Evolutionary conservation across 2,329 filamentous ascomycete species (phyloP), one percentile per base, ranked within the genome.

Genomic region (Fusarium chuoi): DNA sequence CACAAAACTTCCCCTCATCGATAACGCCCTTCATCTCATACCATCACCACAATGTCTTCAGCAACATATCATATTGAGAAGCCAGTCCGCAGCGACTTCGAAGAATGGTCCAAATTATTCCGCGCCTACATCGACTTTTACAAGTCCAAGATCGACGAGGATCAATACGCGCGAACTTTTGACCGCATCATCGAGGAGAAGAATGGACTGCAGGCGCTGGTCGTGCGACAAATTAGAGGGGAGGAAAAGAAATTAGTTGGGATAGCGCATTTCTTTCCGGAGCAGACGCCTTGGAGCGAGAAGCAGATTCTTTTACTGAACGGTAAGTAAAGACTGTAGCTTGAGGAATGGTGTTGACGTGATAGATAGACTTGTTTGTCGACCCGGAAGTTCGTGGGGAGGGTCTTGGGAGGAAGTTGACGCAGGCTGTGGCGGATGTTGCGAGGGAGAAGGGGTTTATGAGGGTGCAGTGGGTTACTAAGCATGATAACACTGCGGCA

Each of bases 251-350:
- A 35, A 0, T 5, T 72, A 6, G 71, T 74, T 2, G 71, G 71
- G 11, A 26, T 75, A 3, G 67, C 71, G 1, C 71, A 74, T 30
- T 74, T 74, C 68, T 74, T 74, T 20, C 68, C 71, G 12, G 63
- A 74, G 26, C 71, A 74, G n/a, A 69, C 71, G 4, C 59, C 71
- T 2, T 74, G 71, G 71, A 75, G 51, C 11, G 71, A 74, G 30
- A 75, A 69, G 28, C 18, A 74, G 17, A 75, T 74, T 22, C 51
- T 74, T 6, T 14, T 69, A 3, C 38, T 74, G 0, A 75, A 75
- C n/a, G 71, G 71, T 65, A 41, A n/a, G 62, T 7, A 7, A 2
- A 9, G 3, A 28, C 5, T 10, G 2, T 3, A 0, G 1, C 3
- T 0, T 9, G 10, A 20, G 8, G n/a, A 11, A 12, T 3, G 1